Base-by-base conservation (phyloP, 2,329 filamentous ascomycete genomes). In the Aaosphaeria arxii region DNA sequence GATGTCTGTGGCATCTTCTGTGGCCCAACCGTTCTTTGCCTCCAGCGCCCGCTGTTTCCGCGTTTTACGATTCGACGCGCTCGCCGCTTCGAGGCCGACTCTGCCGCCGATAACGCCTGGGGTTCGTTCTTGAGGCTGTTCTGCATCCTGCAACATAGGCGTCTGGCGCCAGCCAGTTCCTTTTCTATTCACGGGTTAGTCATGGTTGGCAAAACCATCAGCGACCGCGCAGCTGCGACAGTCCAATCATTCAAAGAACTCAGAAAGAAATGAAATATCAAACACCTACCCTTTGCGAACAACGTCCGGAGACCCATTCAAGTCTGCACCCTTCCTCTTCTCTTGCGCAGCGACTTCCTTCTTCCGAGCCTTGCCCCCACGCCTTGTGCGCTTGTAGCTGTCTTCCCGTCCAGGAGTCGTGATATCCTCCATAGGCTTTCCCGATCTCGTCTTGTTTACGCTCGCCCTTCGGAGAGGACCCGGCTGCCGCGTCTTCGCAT, bases 1-100 rank as follows among this genome's bases (percentile, higher is more conserved):
- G 24, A 94, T 89, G 65, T 97, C 94, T 0, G 90, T 96, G 24
- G 92, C 91, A 63, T 97, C 92, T 65, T 96, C 94, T 0, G 92
- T 96, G 4, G 89, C 91, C 91, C 92, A 97, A 4, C 90, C 92
- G 66, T 90, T 95, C 40, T 89, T 71, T 46, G 79, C 75, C 48
- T 82, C 79, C 64, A 70, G 70, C 61, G 72, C 74, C 48, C 73
- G 75, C 54, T 77, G 76, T 30, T 75, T 75, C 47, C 74, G 74
- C 30, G 63, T 67, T 58, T 73, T 74, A 48, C 66, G 71, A 45
- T 67, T 71, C 39, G 67, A 71, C 7, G 63, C 61, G 46, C 62
- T 62, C 11, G 64, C 66, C 35, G 71, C 70, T 52, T 65, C 63
- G 13, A 67, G 48, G 13, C 68, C 69, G 28, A 71, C 63, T 46